Evolutionary conservation across 129 eudicot genomes (phyloP).

Genomic region (Ambrosia artemisiifolia): DNA sequence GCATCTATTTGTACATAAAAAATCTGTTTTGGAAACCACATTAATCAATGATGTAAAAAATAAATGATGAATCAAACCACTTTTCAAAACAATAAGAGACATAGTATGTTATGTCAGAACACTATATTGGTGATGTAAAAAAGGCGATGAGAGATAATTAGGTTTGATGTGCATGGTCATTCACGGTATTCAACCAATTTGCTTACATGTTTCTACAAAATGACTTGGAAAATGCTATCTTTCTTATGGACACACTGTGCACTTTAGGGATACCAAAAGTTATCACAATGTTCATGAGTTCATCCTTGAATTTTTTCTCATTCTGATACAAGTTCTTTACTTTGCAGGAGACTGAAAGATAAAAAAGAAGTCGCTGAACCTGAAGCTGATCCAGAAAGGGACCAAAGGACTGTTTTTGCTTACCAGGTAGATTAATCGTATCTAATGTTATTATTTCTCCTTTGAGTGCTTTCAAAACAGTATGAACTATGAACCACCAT

Average conservation of each 20-base stretch:
- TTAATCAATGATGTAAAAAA: neutral
- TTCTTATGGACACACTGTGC: constrained; percentile 5
- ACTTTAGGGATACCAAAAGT: constrained; percentile 11
- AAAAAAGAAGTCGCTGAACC: constrained; percentile 91
- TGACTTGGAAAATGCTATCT: constrained; percentile 10
- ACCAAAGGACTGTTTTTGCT: constrained; percentile 96
- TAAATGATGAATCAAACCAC: neutral
- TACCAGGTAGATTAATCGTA: constrained; percentile 61
- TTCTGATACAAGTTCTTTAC: constrained; percentile 25
- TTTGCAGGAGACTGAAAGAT: constrained; percentile 80
- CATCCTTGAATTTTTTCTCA: constrained; percentile 9
- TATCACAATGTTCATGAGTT: constrained; percentile 2
- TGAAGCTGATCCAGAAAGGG: constrained; percentile 99
- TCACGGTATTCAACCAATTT: constrained; percentile 4
- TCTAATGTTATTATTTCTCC: neutral
- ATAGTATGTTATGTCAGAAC: no score
- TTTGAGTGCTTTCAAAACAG: neutral
- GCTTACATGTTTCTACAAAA: neutral
- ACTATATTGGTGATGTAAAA: neutral
- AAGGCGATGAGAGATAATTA: neutral
- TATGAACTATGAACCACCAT: no score
- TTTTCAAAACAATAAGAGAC: neutral
- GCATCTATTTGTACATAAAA: neutral
- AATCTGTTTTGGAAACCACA: neutral
- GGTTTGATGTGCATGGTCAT: no score